Base-by-base conservation (phyloP, 2,329 filamentous ascomycete species). In the Aspergillus sp. region DNA sequence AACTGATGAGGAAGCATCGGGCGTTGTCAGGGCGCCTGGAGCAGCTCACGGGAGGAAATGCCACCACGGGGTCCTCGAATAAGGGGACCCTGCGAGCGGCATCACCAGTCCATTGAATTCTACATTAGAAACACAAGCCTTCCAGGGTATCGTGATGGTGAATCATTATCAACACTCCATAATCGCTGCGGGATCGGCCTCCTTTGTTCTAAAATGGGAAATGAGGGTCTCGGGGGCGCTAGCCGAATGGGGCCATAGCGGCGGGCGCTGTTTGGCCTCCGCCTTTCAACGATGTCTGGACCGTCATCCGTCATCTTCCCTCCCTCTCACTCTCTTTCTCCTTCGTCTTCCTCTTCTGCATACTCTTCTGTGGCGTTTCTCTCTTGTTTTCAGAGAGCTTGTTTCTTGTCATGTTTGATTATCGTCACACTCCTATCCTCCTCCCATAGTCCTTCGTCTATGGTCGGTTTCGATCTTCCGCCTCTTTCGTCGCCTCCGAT, bases 1-100 rank as follows among this genome's bases (percentile, higher is more conserved):
- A 90, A 46, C 80, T 95, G 30, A 89, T 95, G 65, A 88, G 86
- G 66, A 87, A 91, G 53, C 91, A 96, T 70, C 82, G 88, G 35
- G 77, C 90, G 9, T 75, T 96, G 58, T 89, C 90, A 12, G 88
- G 89, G 7, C 81, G 88, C 32, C 47, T 70, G 43, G 67, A 70
- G 44, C 66, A 69, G 49, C 53, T 70, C 39, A 70, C 67, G 5
- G 55, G 59, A 32, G 53, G 56, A 12, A 48, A 49, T 41, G 9
- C 36, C 10, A 12, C 36, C 29, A 19, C 49, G 33, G 51, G 47
- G 4, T 43, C 40, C 39, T 37, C 47, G 27, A 19, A 19, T 19
- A 57, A 55, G 39, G 47, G 46, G 26, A 45, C 41, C 13, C 43
- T 48, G 33, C 53, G 44, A 27, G 45, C 45, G 33, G 40, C 54